These are phyloP conservation scores for Ampelocalamus luodianensis DNA, from an alignment of 176 grass and related monocot genomes.

Conservation along the genomic window DNA sequence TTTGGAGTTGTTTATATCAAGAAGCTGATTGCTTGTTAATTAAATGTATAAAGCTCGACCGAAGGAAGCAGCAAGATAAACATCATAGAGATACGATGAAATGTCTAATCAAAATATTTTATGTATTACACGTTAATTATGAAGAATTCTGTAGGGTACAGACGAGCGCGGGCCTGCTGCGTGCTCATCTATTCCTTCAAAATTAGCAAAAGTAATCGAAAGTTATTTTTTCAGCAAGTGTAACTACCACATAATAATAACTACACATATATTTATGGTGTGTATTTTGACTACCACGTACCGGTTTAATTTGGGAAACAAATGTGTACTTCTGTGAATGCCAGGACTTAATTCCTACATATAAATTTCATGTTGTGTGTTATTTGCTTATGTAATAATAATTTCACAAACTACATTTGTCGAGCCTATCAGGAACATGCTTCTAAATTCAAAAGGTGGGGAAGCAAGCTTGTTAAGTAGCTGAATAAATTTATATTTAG, in stretches of 20 bases:
- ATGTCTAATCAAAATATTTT: slow-evolving; percentile 33
- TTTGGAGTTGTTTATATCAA: slow-evolving; percentile 9
- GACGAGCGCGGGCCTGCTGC: neutral
- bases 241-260: neutral
- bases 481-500: neutral
- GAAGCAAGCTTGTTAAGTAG: neutral
- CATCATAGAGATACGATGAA: slow-evolving; percentile 32
- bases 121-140: slow-evolving; percentile 12
- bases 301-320: neutral
- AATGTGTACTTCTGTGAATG: neutral
- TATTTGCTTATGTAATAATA: neutral
- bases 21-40: neutral
- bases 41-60: neutral
- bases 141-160: neutral
- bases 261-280: neutral
- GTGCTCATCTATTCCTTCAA: neutral
- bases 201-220: neutral
- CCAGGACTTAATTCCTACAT: too few relatives aligned
- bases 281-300: neutral
- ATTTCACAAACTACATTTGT: neutral
- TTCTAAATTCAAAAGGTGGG: neutral
- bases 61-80: neutral
- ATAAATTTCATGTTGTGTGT: neutral
- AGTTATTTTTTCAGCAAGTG: neutral
- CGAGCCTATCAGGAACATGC: neutral